Evolutionary conservation across 2,329 filamentous ascomycete species (phyloP), one percentile per base, ranked within the genome.

Genomic region (Pseudopyrenochaeta lycopersici): DNA sequence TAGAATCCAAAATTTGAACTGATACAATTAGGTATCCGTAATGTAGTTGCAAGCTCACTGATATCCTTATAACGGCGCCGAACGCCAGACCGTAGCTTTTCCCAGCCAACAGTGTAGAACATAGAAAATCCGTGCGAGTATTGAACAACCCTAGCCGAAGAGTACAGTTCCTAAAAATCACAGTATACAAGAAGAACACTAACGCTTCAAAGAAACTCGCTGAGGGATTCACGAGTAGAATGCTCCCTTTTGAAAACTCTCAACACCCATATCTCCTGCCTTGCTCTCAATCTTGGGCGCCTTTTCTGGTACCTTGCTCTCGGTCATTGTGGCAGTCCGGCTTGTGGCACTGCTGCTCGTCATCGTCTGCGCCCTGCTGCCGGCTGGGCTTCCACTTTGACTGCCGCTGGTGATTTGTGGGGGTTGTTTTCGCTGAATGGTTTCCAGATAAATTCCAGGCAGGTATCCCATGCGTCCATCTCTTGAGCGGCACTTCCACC

Each of bases 401-500:
- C 72, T 77, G 21, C 70, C 76, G 23, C 67, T 76, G n/a, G 77
- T 77, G 38, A 82, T 80, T 49, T 78, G 77, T 15, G 72, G 76
- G 41, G 80, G 78, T 53, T 80, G 75, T 55, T 80, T 79, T 47
- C 86, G 78, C 69, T 88, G 84, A 43, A 95, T 88, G 0, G 83
- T 85, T 77, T 97, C 92, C 23, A 99, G 84, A 70, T 97, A 99
- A 1, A 92, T 93, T 1, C 89, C 88, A 2, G 96, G 95, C 5
- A 99, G 83, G 72, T 98, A 99, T 7, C 95, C 95, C 67, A 97
- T 88, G 21, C 92, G 85, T 40, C 92, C 93, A 72, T 98, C 92
- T 56, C 95, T 85, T 12, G 94, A 90, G 49, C 95, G 86, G 77
- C 96, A 99, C 62, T 90, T 88, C 95, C 95, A 99, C 95, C 95